These are phyloP conservation scores for Blastobotrys raffinosifermentans DNA, from an alignment of 1,139 yeast genomes.

Conservation along the genomic window DNA sequence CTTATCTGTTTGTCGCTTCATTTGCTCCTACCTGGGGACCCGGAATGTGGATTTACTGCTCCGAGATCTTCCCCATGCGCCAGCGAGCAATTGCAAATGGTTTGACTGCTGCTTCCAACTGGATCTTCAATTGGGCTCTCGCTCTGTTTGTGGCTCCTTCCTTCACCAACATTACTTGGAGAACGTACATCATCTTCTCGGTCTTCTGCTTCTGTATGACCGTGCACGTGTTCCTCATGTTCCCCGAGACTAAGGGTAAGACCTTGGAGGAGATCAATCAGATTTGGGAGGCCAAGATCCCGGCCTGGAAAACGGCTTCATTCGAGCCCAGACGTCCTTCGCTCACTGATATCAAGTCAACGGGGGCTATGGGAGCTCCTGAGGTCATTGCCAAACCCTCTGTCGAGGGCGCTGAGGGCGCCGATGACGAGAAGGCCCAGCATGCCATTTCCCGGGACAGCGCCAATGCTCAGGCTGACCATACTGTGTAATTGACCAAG, in stretches of 20 bases:
- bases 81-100: conserved; percentile 52
- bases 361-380: conserved; percentile 15
- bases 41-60: conserved; percentile 54
- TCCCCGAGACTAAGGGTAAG: conserved; percentile 71
- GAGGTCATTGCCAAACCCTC: conserved; percentile 13
- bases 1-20: conserved; percentile 60
- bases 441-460: background rate
- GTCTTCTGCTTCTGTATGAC: conserved; percentile 52
- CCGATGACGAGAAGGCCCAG: background rate
- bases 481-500: background rate
- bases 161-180: conserved; percentile 50
- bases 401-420: conserved; percentile 7
- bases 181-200: conserved; percentile 61
- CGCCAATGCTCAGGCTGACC: background rate
- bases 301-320: conserved; percentile 28
- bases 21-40: conserved; percentile 67
- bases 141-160: conserved; percentile 56
- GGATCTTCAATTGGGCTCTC: conserved; percentile 77
- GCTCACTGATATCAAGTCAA: conserved; percentile 15
- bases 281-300: conserved; percentile 35
- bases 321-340: conserved; percentile 17
- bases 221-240: conserved; percentile 50
- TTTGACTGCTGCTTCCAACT: conserved; percentile 62
- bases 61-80: conserved; percentile 50
- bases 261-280: conserved; percentile 71